Conservation (phyloP, 345 rosid species). For the Gossypium bickii region DNA sequence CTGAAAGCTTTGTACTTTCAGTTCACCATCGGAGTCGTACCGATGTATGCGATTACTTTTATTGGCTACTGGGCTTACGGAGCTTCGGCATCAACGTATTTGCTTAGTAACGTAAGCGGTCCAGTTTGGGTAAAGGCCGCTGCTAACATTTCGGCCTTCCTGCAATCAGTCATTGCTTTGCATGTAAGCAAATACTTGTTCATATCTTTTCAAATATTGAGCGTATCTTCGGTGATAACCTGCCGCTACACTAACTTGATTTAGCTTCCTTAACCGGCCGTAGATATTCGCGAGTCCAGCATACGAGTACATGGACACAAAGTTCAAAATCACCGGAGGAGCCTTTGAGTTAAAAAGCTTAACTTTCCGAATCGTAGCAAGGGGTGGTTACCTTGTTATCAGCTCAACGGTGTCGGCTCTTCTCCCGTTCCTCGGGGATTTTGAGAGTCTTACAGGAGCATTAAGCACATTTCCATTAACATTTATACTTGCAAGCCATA, state of each 20-base stretch:
- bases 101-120: neutral
- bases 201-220: too few species aligned
- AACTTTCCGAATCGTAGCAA: neutral
- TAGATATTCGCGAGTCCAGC: neutral
- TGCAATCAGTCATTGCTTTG: neutral
- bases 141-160: neutral
- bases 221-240: too few species aligned
- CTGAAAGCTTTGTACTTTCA: constrained; percentile 4
- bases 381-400: neutral
- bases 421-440: neutral
- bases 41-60: neutral
- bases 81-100: neutral
- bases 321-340: neutral
- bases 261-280: neutral
- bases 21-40: neutral
- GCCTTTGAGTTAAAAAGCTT: neutral
- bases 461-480: neutral
- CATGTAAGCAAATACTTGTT: neutral
- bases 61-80: constrained; percentile 1
- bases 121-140: neutral
- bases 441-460: neutral
- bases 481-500: neutral
- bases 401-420: neutral
- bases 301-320: neutral
- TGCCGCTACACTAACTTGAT: neutral